Percentiles rank a stretch among this genome's conserved stretches.
phyloP scores from a whole-genome alignment of 371 early-diverging fungal genomes.

The Parasitella parasitica region DNA sequence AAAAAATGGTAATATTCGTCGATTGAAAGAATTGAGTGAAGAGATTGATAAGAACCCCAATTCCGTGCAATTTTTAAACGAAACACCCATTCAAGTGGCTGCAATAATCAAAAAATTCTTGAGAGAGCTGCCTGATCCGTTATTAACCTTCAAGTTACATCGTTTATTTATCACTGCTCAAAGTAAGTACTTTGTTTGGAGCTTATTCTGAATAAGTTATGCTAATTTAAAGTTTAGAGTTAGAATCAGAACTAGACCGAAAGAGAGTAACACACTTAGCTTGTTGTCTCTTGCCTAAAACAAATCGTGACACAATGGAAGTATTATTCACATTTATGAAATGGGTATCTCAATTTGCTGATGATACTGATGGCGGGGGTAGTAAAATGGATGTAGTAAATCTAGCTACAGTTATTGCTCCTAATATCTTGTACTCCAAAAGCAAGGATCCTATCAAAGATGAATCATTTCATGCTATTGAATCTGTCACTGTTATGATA shows the following conservation, averaged over 20 bases:
- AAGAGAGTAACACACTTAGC: conserved; percentile 76
- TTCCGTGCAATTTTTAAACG: conserved; percentile 61
- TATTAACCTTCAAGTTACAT: conserved; percentile 86
- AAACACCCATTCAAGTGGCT: conserved; percentile 87
- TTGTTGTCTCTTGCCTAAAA: conserved; percentile 84
- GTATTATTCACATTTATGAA: conserved; percentile 84
- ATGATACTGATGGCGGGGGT: conserved; percentile 62
- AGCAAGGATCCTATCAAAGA: conserved; percentile 66
- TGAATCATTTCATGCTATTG: conserved; percentile 73
- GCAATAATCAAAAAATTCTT: conserved; percentile 93
- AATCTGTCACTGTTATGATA: conserved; percentile 71
- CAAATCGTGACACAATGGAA: conserved; percentile 90
- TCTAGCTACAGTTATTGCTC: conserved; percentile 90
- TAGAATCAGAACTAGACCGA: conserved; percentile 54
- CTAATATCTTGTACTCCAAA: conserved; percentile 89
- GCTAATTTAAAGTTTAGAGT: too few relatives aligned
- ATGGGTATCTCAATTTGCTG: conserved; percentile 76
- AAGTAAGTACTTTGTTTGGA: conserved; percentile 47
- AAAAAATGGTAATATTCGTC: conserved; percentile 93
- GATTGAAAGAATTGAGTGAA: conserved; percentile 80
- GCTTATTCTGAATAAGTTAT: too few relatives aligned
- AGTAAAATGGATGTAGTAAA: conserved; percentile 91
- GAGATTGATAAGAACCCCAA: conserved; percentile 76
- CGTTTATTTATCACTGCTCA: conserved; percentile 80
- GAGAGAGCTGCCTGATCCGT: conserved; percentile 92